These are phyloP conservation scores for Nitzschia putrida DNA, from an alignment of 108 stramenopile species.

Conservation along the genomic window DNA sequence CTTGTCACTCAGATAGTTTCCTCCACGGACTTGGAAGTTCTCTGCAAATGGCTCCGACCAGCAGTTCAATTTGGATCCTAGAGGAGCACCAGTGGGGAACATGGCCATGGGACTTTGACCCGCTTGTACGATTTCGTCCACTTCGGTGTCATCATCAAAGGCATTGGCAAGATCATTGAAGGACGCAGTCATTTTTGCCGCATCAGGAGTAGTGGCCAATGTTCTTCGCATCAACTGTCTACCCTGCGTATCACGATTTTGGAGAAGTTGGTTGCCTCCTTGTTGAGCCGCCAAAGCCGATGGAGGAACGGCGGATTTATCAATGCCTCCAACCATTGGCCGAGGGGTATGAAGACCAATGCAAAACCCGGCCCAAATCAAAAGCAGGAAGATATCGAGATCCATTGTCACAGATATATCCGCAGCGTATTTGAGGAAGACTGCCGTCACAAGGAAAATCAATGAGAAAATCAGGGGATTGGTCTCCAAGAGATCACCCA, in stretches of 20 bases:
- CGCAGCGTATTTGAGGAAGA: conserved; percentile 24
- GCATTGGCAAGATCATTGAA: neutral
- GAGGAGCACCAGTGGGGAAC: conserved; percentile 69
- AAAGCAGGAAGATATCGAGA: conserved; percentile 47
- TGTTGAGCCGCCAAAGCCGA: neutral
- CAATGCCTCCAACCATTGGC: conserved; percentile 45
- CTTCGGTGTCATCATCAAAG: conserved; percentile 12
- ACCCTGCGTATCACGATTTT: conserved; percentile 15
- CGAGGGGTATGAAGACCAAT: conserved; percentile 55
- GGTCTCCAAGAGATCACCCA: conserved; percentile 42
- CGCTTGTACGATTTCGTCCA: conserved; percentile 18
- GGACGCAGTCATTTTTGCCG: neutral
- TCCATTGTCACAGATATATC: conserved; percentile 39
- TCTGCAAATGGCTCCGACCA: conserved; percentile 60
- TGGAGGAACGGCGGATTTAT: conserved; percentile 20
- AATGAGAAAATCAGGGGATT: conserved; percentile 41
- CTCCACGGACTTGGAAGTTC: conserved; percentile 78
- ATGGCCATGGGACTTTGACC: conserved; percentile 38
- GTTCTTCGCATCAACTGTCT: conserved; percentile 27
- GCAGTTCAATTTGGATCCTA: conserved; percentile 73
- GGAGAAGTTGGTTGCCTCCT: conserved; percentile 1
- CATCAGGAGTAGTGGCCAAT: conserved; percentile 30
- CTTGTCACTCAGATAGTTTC: conserved; percentile 72
- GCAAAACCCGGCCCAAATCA: conserved; percentile 54
- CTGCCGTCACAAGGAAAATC: conserved; percentile 11